These are phyloP conservation scores for Jatropha podagrica DNA, from an alignment of 441 rosid genomes.

Conservation along the genomic window DNA sequence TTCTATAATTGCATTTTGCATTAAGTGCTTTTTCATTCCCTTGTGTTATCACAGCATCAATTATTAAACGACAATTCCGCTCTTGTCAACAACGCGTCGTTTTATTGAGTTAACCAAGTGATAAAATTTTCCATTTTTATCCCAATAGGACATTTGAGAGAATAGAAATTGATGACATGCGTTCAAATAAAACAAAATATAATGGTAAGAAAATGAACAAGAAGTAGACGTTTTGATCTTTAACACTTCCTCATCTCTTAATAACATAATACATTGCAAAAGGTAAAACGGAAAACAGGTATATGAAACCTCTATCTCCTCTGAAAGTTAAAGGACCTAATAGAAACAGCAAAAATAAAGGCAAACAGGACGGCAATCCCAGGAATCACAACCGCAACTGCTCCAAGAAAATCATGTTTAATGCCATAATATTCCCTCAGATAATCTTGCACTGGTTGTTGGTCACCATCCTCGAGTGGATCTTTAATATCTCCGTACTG, in stretches of 20 bases:
- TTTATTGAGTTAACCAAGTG: too few species aligned
- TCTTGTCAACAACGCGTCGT: too few species aligned
- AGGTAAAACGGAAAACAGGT: background rate
- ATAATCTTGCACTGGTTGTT: constrained; percentile 26
- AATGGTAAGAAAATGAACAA: background rate
- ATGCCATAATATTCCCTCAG: constrained; percentile 36
- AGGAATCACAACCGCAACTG: constrained; percentile 35
- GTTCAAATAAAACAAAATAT: background rate
- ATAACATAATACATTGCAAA: background rate
- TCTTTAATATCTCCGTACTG: constrained; percentile 40
- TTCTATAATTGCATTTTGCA: too few species aligned
- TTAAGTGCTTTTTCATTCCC: too few species aligned
- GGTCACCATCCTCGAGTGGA: constrained; percentile 11
- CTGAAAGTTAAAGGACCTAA: constrained; percentile 47
- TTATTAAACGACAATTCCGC: too few species aligned
- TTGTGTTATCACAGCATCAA: too few species aligned
- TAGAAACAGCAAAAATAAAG: constrained; percentile 35
- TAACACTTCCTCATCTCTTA: too few species aligned
- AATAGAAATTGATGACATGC: too few species aligned
- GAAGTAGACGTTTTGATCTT: too few species aligned
- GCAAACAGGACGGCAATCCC: constrained; percentile 43
- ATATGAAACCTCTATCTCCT: constrained; percentile 25
- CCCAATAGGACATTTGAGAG: too few species aligned
- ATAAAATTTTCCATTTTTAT: too few species aligned
- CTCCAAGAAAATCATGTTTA: constrained; percentile 49